Evolutionary conservation across 192 early-diverging fungal species (phyloP), one percentile per base, ranked within the genome.

Genomic region (Dimargaris cristalligena): DNA sequence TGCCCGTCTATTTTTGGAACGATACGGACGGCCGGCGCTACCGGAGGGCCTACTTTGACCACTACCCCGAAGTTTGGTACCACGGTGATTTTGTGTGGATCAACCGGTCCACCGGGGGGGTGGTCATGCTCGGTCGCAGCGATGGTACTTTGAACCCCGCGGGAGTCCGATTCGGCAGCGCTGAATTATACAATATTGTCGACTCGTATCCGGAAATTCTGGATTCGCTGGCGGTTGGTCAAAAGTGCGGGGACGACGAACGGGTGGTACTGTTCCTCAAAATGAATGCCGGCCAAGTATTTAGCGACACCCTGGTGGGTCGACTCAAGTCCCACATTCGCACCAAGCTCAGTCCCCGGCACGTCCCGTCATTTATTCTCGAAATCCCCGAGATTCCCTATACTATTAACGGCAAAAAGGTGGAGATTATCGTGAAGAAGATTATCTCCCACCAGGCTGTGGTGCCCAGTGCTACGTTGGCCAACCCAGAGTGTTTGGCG

Each of bases 371-470:
- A 9, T 70, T 92, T 28, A 77, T 94, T 34, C 72, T 96, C 48
- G 73, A 80, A 9, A 83, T 86, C 52, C 61, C 66, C 4, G 87
- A 88, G 50, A 92, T 98, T 67, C 95, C 95, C 76, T 87, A 96
- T 72, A 98, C 95, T 1, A 75, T 90, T 59, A 96, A 90, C 50
- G 92, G 95, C 41, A 98, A 98, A 64, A 96, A 96, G 71, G 91
- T 96, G 13, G 95, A 98, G 68, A 82, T 98, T 33, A 93, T 92
- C 1, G 91, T 98, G 51, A 98, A 96, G 61, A 68, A 75, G 64
- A 66, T 75, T 22, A 63, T 75, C 28, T 79, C 82, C 4, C 91
- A 91, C 9, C 81, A 87, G 63, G 90, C 73, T 10, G 76, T 92
- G 8, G 72, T 83, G n/a, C 80, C 89, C 32, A 78, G 78, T 45